Evolutionary conservation across 2,329 filamentous ascomycete species (phyloP).

Genomic region (Arthroderma sp.): DNA sequence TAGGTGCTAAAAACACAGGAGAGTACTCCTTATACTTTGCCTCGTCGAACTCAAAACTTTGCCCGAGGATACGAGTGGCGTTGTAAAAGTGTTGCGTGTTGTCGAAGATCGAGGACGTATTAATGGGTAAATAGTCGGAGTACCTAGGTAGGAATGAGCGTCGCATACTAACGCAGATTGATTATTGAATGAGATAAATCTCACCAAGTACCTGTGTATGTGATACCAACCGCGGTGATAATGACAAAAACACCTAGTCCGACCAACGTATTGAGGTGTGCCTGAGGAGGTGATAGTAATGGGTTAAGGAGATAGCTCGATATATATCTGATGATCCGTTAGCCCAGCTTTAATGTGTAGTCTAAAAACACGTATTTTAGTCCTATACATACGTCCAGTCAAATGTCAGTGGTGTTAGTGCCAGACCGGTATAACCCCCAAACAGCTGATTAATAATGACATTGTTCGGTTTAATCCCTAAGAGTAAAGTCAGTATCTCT

Average conservation of each 20-base stretch:
- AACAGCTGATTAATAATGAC: constrained; percentile 60
- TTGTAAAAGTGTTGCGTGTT: constrained; percentile 54
- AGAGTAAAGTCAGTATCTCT: no score
- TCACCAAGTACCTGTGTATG: constrained; percentile 53
- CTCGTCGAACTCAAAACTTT: constrained; percentile 49
- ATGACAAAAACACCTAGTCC: constrained; percentile 55
- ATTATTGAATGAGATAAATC: no score
- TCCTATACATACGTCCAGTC: constrained; percentile 51
- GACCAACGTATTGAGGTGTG: constrained; percentile 59
- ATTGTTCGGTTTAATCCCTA: constrained; percentile 48
- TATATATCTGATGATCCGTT: constrained; percentile 19
- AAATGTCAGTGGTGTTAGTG: constrained; percentile 58
- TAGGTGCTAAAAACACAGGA: constrained; percentile 52
- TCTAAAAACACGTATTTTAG: constrained; percentile 22
- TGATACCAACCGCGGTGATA: constrained; percentile 45
- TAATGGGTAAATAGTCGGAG: constrained; percentile 52
- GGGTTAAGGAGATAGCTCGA: constrained; percentile 52
- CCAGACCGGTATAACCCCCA: constrained; percentile 54
- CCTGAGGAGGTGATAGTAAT: constrained; percentile 58
- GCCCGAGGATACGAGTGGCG: constrained; percentile 48
- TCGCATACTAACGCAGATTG: no score
- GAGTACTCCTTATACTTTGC: constrained; percentile 43
- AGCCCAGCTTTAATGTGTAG: not conserved
- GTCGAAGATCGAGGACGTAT: constrained; percentile 56
- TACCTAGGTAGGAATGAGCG: constrained; percentile 14